Evolutionary conservation across 306 rosid species (phyloP).

Genomic region (Cyamopsis tetragonoloba): DNA sequence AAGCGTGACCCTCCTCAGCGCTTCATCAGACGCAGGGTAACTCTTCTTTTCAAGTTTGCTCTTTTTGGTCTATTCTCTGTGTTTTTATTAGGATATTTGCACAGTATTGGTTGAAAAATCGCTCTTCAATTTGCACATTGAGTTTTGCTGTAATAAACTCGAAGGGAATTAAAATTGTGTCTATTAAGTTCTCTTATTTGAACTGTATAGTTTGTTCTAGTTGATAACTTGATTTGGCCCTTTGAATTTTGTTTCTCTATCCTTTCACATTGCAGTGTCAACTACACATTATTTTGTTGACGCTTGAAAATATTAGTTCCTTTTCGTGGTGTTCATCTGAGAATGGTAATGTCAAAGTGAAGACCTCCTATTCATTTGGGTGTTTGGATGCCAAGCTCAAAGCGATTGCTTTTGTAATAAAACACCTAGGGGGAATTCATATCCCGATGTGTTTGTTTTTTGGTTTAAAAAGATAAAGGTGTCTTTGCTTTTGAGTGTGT

Average conservation of each 20-base stretch:
- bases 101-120: too few relatives aligned
- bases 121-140: background rate
- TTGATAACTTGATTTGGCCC: background rate
- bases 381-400: background rate
- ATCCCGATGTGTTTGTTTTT: too few relatives aligned
- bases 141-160: background rate
- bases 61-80: background rate
- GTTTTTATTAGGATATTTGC: background rate
- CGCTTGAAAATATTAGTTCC: background rate
- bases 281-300: background rate
- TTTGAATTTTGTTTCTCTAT: background rate
- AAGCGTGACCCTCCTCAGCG: slow-evolving; percentile 90
- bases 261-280: background rate
- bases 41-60: background rate
- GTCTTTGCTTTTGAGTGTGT: too few relatives aligned
- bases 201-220: background rate
- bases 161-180: background rate
- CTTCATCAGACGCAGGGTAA: slow-evolving; percentile 78
- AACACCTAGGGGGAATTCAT: too few relatives aligned
- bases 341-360: background rate
- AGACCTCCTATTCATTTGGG: background rate
- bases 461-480: too few relatives aligned
- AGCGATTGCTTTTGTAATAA: background rate
- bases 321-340: background rate
- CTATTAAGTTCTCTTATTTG: background rate